Evolutionary conservation across 768 basidiomycete species (phyloP).

Genomic region (Lentinula edodes): DNA sequence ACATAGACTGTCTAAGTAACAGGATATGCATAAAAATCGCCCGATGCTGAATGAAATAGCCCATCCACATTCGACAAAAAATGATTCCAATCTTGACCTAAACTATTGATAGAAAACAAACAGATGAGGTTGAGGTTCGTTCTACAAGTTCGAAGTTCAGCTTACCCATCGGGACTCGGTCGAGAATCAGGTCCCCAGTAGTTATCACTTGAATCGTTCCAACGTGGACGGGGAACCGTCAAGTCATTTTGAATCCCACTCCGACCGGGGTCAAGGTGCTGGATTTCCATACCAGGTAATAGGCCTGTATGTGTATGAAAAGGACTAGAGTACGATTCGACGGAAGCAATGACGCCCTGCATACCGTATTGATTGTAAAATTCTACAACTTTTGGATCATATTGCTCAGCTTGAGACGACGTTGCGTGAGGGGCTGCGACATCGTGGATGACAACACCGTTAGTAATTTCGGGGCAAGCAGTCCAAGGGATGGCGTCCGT

Average conservation of each 20-base stretch:
- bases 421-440: neutral
- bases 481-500: neutral
- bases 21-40: neutral
- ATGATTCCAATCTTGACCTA: constrained; percentile 2
- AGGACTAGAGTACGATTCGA: constrained; percentile 1
- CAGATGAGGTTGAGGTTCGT: neutral
- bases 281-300: neutral
- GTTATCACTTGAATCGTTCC: neutral
- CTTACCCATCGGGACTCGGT: neutral
- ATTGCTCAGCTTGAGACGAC: neutral
- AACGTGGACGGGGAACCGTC: neutral
- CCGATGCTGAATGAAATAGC: neutral
- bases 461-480: neutral
- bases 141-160: neutral
- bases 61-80: constrained; percentile 2
- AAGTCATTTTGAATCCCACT: neutral
- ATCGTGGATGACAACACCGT: neutral
- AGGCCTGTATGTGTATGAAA: neutral
- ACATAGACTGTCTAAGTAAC: neutral
- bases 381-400: neutral
- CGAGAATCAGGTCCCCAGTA: neutral
- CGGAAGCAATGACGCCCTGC: constrained; percentile 1
- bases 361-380: constrained; percentile 1
- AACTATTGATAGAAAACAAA: neutral
- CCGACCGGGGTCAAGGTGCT: neutral